Base-by-base conservation (phyloP, 139 green algal species). In the Closterium sp. region DNA sequence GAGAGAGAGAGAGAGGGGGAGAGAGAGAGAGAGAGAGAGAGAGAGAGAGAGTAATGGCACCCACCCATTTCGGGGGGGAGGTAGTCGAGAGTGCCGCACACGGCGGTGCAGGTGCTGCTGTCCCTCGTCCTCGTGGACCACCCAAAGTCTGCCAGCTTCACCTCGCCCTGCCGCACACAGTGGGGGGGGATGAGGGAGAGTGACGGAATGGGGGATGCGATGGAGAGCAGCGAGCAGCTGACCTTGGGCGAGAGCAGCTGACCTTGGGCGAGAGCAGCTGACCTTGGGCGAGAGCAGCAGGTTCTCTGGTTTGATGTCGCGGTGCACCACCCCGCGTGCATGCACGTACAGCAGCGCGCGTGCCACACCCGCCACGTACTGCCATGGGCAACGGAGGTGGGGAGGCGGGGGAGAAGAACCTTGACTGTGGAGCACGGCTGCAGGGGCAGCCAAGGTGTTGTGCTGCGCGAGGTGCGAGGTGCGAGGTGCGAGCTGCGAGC, bases 81-180 rank as follows among this genome's bases (percentile, higher is more conserved):
- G 94, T 99, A 99, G 96, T 99, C 98, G 84, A 99, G 96, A 3
- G 98, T 99, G 83, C 98, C 98, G 92, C 98, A 99, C 90, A 99
- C 95, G 23, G 98, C 99, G 43, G 43, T 69, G 43, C 43, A 69
- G 3, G 43, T 69, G 43, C 9, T 69, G 43, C 43, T 69, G 9
- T 69, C 43, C 12, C 43, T 69, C 84, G 96, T 96, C 69, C 98
- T 96, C 92, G 99, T 97, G 8, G 95, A 97, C 98, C 98, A 99
- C n/a, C 98, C 98, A 94, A 99, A 99, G 94, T 99, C 98, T 9
- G 97, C 97, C 85, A 99, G 99, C 95, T 99, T 99, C 1, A 99
- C 94, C 90, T 99, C 95, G 4, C 97, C 98, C 36, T 98, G 91
- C 43, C 43, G 12, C 43, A 1, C 9, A 28, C 23, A 28, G 43